Evolutionary conservation across 176 grass and related monocot genomes (phyloP).

Genomic region (Hordeum vulgare): MorexV3_pseudomolecules_assembly NC_058520.1:551771642-551772141

Average conservation of each 20-base stretch:
- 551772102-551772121: not conserved
- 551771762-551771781: not conserved
- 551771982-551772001: not conserved
- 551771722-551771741: too few relatives aligned
- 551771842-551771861: slow-evolving; percentile 58
- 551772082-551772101: not conserved
- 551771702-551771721: slow-evolving; percentile 13
- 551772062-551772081: not conserved
- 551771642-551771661: slow-evolving; percentile 35
- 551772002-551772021: too few relatives aligned
- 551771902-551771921: slow-evolving; percentile 6
- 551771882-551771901: not conserved
- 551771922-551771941: not conserved
- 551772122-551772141: not conserved
- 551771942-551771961: slow-evolving; percentile 14
- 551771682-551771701: slow-evolving; percentile 10
- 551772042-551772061: not conserved
- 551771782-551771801: not conserved
- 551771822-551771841: slow-evolving; percentile 53
- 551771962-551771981: not conserved
- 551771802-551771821: not conserved
- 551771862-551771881: not conserved
- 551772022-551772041: not conserved
- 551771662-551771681: not conserved
- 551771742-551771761: not conserved